Base-by-base conservation (phyloP, 257 asterid species). In the Prunella vulgaris region DNA sequence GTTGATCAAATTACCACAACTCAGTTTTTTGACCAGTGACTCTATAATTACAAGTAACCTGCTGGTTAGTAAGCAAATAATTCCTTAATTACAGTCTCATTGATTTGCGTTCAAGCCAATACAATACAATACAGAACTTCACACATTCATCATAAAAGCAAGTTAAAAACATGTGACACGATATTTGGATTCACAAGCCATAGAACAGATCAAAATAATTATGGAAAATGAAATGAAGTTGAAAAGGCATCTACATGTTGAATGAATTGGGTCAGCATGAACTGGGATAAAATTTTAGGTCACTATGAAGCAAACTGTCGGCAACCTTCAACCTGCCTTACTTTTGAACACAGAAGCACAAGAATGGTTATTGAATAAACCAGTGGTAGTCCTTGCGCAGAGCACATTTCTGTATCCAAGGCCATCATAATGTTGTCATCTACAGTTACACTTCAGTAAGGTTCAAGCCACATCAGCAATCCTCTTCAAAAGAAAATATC, bases 381-480 rank as follows among this genome's bases (percentile, higher is more conserved):
- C 64, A n/a, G 75, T 74, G 62, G 15, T 74, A 24, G 10, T 61
- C 60, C 17, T 69, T 62, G 14, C 62, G 42, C 27, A 10, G 8
- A 71, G 74, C 60, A 46, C 77, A 65, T 22, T 48, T 66, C 68
- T 28, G 53, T 54, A 22, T 60, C 74, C 62, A 68, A 12, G 57
- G 14, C 69, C 46, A 20, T 10, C 32, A 27, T 58, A 49, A 51
- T 30, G 67, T 56, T 42, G 49, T 60, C 76, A 46, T 70, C 66
- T 10, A 68, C 18, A 5, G 71, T 66, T 58, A 59, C 54, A 72
- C 63, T 58, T 57, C 74, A 61, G 59, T 14, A 60, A 25, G 56
- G 49, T 38, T 72, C 72, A 38, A 63, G 37, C 74, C 74, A 68
- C 62, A 76, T 72, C 78, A 72, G 60, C 74, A 70, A 58, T 64